Percentiles rank a stretch among this genome's conserved stretches.
These are phyloP conservation scores for Trametes versicolor DNA, from an alignment of 1,284 basidiomycete species.

Conservation along the genomic window DNA sequence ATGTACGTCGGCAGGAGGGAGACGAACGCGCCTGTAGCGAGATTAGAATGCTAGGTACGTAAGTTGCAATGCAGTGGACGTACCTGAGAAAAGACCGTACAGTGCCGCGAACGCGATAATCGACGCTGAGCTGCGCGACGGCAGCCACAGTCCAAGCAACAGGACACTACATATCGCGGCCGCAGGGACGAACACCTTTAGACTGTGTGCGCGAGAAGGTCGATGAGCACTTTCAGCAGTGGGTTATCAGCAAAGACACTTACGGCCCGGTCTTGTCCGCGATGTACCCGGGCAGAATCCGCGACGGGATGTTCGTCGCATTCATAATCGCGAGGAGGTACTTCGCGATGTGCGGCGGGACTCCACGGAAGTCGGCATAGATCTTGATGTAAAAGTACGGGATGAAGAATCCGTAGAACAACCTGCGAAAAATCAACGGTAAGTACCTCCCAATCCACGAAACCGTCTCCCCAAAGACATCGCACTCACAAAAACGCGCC, in stretches of 20 bases:
- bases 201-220: not conserved
- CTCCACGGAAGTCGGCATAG: constrained; percentile 32
- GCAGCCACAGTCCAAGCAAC: constrained; percentile 30
- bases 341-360: constrained; percentile 24
- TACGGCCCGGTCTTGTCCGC: constrained; percentile 31
- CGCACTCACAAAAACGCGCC: constrained; percentile 44
- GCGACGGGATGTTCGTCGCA: constrained; percentile 31
- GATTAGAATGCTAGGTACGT: not conserved
- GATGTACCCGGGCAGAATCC: constrained; percentile 29
- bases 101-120: constrained; percentile 32
- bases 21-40: constrained; percentile 25
- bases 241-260: not conserved
- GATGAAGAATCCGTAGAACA: constrained; percentile 50
- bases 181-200: constrained; percentile 30
- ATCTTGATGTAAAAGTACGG: constrained; percentile 47
- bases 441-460: not conserved
- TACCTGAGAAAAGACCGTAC: constrained; percentile 32
- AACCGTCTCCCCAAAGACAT: not conserved
- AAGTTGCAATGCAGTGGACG: not conserved
- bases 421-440: constrained; percentile 1
- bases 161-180: constrained; percentile 26
- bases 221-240: not conserved
- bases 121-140: constrained; percentile 24
- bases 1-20: constrained; percentile 34
- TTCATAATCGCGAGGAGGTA: constrained; percentile 34